Evolutionary conservation across 148 eudicot species (phyloP).

Genomic region (Chenopodium berlandieri): DNA sequence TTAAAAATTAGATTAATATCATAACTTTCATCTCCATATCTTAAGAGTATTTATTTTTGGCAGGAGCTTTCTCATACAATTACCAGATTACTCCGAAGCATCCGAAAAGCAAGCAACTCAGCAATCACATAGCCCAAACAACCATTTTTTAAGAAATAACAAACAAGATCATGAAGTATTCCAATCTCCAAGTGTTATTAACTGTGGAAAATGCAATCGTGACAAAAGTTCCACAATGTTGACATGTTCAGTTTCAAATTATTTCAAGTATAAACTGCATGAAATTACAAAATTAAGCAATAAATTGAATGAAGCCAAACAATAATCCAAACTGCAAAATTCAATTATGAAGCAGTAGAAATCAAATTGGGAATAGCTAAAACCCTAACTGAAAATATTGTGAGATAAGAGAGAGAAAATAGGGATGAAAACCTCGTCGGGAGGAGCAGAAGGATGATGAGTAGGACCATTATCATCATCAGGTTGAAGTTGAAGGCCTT

Average conservation of each 20-base stretch:
- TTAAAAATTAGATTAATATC: not conserved
- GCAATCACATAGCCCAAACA: not conserved
- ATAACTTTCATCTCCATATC: not conserved
- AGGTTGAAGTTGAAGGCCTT: constrained; percentile 8
- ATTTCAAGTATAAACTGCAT: not conserved
- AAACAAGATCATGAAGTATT: not conserved
- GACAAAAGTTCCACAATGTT: not conserved
- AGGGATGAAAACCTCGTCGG: constrained; percentile 54
- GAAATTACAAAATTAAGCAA: not conserved
- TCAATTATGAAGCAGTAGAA: not conserved
- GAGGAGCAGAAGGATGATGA: constrained; percentile 71
- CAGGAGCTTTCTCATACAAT: not conserved
- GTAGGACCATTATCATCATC: constrained; percentile 25
- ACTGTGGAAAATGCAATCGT: not conserved
- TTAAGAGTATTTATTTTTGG: not conserved
- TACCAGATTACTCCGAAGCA: not conserved
- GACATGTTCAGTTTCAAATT: not conserved
- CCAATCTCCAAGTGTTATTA: not conserved
- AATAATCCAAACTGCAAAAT: not conserved
- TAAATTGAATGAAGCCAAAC: not conserved
- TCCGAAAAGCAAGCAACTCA: not conserved
- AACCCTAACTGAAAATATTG: not conserved
- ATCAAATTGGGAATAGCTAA: constrained; percentile 7
- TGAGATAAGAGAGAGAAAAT: not conserved
- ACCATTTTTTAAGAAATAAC: too few relatives aligned